Evolutionary conservation across 1,284 basidiomycete species (phyloP), one percentile per base, ranked within the genome.

Genomic region (Pholiota adiposa): DNA sequence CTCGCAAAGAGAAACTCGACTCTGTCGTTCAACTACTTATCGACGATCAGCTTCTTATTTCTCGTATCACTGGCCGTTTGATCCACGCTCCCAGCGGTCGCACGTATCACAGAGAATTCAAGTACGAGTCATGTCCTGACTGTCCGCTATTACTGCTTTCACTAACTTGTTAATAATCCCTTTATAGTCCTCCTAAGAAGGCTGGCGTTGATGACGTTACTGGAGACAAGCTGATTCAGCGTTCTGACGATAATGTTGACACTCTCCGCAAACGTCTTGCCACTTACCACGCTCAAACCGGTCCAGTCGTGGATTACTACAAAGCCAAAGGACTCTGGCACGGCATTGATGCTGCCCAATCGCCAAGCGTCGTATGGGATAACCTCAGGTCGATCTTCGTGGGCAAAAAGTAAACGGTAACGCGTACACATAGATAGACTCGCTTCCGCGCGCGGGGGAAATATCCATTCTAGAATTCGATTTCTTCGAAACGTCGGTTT

Each of bases 251-350:
- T 79, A 96, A 96, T 69, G 90, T 93, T 64, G 94, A 97, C 75
- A 94, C 97, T 12, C 84, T 99, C 56, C 86, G 88, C 69, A 98
- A 97, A 79, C 91, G 97, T 52, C 83, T 99, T 56, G 69, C 74
- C 7, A 88, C 93, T 12, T 98, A 93, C 84, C 97, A 98, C 81
- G 77, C 83, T 55, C 96, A 97, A 77, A 99, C 97, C 21, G 92
- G 90, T 3, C 96, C 96, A 31, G 97, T 99, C 27, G 92, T 96
- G n/a, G 94, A 94, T 56, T 98, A 97, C 82, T 99, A 99, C 87
- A 93, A 92, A 77, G 83, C 85, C 67, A 91, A 94, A 70, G 91
- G 93, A 51, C 84, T 97, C 54, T 97, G 94, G 94, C 80, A 84
- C 57, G 90, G 90, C 46, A 85, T 99, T 65, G 97, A 99, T 73